These are phyloP conservation scores for Usnea hakonensis DNA, from an alignment of 495 filamentous ascomycete genomes.

Conservation along the genomic window DNA sequence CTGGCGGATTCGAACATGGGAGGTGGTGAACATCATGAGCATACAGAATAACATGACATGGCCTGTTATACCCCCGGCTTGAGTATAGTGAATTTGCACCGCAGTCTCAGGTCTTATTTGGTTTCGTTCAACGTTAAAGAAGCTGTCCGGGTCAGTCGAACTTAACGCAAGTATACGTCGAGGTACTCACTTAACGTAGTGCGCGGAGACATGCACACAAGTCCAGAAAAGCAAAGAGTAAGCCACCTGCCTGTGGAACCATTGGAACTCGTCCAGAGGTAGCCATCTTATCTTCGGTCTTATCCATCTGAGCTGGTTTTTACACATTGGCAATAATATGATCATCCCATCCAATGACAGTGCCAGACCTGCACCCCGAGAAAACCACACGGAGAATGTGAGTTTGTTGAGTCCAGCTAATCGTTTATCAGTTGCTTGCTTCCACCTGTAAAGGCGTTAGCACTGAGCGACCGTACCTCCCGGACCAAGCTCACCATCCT, in stretches of 20 bases:
- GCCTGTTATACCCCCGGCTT: conserved; percentile 86
- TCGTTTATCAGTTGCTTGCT: conserved; percentile 58
- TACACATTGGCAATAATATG: conserved; percentile 90
- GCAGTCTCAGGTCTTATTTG: conserved; percentile 76
- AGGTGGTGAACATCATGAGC: conserved; percentile 96
- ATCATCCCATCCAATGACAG: conserved; percentile 77
- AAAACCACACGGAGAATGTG: conserved; percentile 87
- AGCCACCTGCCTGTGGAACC: conserved; percentile 94
- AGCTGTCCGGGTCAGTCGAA: conserved; percentile 47
- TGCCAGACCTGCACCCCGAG: conserved; percentile 79
- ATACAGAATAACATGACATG: conserved; percentile 99
- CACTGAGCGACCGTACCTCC: background rate
- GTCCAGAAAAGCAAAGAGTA: conserved; percentile 81
- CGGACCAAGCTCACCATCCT: conserved; percentile 64
- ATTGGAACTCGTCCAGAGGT: conserved; percentile 88
- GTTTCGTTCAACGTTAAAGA: conserved; percentile 87
- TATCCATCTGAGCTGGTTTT: conserved; percentile 74
- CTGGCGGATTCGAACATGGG: conserved; percentile 86
- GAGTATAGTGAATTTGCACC: conserved; percentile 86
- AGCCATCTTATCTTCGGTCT: conserved; percentile 83
- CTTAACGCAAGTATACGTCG: background rate
- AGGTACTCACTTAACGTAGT: conserved; percentile 87
- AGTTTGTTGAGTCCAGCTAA: conserved; percentile 75
- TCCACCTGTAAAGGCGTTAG: conserved; percentile 49
- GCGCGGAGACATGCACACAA: conserved; percentile 64